phyloP scores from a whole-genome alignment of 148 eudicot genomes.

The Dianthus caryophyllus region DNA sequence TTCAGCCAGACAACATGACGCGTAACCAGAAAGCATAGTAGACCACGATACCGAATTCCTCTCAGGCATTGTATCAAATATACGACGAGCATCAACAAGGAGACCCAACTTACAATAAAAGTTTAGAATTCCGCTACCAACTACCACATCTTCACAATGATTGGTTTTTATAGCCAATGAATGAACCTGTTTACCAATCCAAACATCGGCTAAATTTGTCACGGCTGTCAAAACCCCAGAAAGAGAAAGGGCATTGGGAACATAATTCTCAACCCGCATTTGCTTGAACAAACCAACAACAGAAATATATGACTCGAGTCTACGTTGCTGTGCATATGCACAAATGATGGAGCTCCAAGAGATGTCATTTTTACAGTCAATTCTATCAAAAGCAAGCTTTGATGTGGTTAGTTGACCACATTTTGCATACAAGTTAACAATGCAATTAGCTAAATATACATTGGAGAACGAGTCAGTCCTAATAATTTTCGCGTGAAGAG shows the following conservation, averaged over 20 bases:
- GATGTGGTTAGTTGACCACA: slow-evolving; percentile 30
- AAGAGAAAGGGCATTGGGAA: slow-evolving; percentile 40
- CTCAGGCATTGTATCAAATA: slow-evolving; percentile 52
- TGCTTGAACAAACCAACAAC: slow-evolving; percentile 28
- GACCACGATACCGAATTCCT: slow-evolving; percentile 50
- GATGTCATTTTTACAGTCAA: slow-evolving; percentile 35
- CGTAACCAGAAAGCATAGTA: slow-evolving; percentile 48
- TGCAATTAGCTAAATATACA: slow-evolving; percentile 32
- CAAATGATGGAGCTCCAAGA: slow-evolving; percentile 51
- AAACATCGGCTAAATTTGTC: slow-evolving; percentile 12
- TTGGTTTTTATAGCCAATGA: slow-evolving; percentile 29
- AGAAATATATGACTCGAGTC: slow-evolving; percentile 15
- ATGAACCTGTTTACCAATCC: slow-evolving; percentile 41
- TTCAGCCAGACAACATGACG: slow-evolving; percentile 28
- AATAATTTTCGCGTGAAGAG: slow-evolving; percentile 44
- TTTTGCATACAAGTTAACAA: slow-evolving; percentile 49
- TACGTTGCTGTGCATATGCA: slow-evolving; percentile 30
- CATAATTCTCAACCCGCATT: slow-evolving; percentile 29
- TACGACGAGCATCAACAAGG: slow-evolving; percentile 33
- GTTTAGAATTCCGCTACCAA: slow-evolving; percentile 36
- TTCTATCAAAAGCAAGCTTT: slow-evolving; percentile 29
- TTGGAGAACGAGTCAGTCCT: slow-evolving; percentile 25
- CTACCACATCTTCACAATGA: slow-evolving; percentile 32
- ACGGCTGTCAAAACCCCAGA: slow-evolving; percentile 36
- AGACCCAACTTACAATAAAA: slow-evolving; percentile 44